Conservation (phyloP, 331 rosid genomes). For the Pyracantha coccinea region DNA sequence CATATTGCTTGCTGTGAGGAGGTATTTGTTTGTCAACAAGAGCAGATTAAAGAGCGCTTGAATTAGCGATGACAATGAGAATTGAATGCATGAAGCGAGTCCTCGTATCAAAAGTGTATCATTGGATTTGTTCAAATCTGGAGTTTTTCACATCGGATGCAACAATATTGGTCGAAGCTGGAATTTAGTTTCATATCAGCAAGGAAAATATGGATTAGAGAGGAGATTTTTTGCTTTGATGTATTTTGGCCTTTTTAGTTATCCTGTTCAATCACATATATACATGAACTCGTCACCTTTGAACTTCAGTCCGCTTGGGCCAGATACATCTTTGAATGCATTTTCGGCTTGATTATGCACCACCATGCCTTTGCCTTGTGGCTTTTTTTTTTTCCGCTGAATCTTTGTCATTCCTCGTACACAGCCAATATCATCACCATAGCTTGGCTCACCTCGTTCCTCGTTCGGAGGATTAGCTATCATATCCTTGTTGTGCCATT, state of each 20-base stretch:
- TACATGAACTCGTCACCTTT: too few species aligned
- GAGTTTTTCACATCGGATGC: conserved; percentile 13
- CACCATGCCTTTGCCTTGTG: too few species aligned
- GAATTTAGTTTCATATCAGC: conserved; percentile 4
- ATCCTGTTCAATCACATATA: neutral
- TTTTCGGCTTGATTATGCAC: too few species aligned
- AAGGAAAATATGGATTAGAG: conserved; percentile 6
- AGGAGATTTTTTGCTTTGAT: neutral
- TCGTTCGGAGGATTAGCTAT: too few species aligned
- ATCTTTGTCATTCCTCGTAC: too few species aligned
- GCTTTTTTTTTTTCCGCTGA: too few species aligned
- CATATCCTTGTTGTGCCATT: too few species aligned
- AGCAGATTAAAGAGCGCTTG: conserved; percentile 48
- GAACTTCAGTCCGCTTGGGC: too few species aligned
- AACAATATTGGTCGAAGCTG: neutral
- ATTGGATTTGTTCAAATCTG: conserved; percentile 9
- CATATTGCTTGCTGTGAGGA: conserved; percentile 52
- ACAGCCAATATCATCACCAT: too few species aligned
- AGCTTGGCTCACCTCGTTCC: too few species aligned
- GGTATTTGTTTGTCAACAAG: conserved; percentile 36
- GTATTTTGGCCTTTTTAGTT: neutral
- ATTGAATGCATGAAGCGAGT: neutral
- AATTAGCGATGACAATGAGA: conserved; percentile 11
- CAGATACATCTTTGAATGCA: too few species aligned
- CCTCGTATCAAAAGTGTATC: conserved; percentile 11